Conservation (phyloP, 2,329 filamentous ascomycete genomes). For the Pyricularia grisea region DNA sequence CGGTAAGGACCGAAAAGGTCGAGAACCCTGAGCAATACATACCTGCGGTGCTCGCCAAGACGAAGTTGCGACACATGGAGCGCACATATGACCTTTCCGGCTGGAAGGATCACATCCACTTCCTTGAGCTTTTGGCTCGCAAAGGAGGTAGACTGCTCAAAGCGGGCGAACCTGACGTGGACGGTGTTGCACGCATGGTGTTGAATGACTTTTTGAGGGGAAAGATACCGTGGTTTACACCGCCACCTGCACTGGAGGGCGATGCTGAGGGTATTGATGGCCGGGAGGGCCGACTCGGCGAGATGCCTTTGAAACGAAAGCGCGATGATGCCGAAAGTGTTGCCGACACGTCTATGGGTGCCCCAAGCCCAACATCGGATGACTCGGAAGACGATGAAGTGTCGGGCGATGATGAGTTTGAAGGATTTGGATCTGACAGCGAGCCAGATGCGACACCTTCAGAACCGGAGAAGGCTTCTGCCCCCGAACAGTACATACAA, state of each 20-base stretch:
- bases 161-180: constrained; percentile 89
- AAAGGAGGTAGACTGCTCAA: constrained; percentile 81
- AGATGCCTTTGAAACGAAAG: constrained; percentile 79
- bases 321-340: constrained; percentile 39
- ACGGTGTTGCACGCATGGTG: constrained; percentile 94
- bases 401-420: constrained; percentile 29
- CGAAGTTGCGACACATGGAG: constrained; percentile 81
- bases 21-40: constrained; percentile 97
- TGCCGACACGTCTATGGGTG: constrained; percentile 23
- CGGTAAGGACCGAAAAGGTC: constrained; percentile 91
- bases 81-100: constrained; percentile 84
- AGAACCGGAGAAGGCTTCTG: not conserved
- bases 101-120: constrained; percentile 68
- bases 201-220: constrained; percentile 93
- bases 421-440: constrained; percentile 37
- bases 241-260: constrained; percentile 54
- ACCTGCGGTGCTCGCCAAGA: constrained; percentile 66
- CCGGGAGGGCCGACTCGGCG: constrained; percentile 68
- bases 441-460: constrained; percentile 17
- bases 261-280: constrained; percentile 52
- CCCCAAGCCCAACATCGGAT: constrained; percentile 14
- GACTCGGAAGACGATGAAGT: constrained; percentile 12
- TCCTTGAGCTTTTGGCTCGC: constrained; percentile 77
- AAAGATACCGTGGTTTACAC: constrained; percentile 93
- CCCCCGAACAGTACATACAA: constrained; percentile 11